phyloP scores from a whole-genome alignment of 371 early-diverging fungal species.

The Phascolomyces articulosus region DNA sequence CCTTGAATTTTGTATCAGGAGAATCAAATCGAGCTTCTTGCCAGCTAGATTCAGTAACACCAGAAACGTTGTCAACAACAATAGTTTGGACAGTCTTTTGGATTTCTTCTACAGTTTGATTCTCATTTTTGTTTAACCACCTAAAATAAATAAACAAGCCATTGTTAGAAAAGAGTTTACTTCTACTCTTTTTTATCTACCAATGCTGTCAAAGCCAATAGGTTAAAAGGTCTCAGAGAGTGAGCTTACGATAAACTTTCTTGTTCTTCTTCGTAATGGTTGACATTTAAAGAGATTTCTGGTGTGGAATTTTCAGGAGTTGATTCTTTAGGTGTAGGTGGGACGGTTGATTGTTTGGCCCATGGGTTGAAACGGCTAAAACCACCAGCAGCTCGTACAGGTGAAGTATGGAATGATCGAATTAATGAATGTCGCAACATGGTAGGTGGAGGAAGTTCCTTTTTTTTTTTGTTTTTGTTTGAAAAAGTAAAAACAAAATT shows the following conservation, averaged over 20 bases:
- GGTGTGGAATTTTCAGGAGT: conserved; percentile 6
- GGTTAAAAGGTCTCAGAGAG: too few species aligned
- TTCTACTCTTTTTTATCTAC: neutral
- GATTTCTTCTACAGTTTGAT: conserved; percentile 31
- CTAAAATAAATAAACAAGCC: conserved; percentile 13
- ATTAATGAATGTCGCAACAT: neutral
- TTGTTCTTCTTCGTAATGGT: conserved; percentile 1
- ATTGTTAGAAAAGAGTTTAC: neutral
- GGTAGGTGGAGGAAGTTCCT: neutral
- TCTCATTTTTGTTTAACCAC: conserved; percentile 31
- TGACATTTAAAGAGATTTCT: conserved; percentile 6
- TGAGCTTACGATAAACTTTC: conserved; percentile 8
- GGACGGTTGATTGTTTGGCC: conserved; percentile 30
- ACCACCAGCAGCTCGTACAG: conserved; percentile 23
- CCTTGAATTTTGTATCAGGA: conserved; percentile 38
- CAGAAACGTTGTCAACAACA: conserved; percentile 31
- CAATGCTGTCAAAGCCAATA: too few species aligned
- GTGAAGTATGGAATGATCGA: neutral
- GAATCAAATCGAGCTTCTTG: conserved; percentile 22
- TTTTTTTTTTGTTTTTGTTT: neutral
- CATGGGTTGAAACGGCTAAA: conserved; percentile 51
- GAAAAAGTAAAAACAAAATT: neutral
- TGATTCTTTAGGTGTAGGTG: conserved; percentile 21
- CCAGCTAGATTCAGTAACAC: conserved; percentile 34
- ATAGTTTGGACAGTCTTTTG: conserved; percentile 30